Percentiles rank a stretch among this genome's conserved stretches.
Evolutionary conservation across 2,329 filamentous ascomycete species (phyloP).

Genomic region (Alternaria brassicicola): DNA sequence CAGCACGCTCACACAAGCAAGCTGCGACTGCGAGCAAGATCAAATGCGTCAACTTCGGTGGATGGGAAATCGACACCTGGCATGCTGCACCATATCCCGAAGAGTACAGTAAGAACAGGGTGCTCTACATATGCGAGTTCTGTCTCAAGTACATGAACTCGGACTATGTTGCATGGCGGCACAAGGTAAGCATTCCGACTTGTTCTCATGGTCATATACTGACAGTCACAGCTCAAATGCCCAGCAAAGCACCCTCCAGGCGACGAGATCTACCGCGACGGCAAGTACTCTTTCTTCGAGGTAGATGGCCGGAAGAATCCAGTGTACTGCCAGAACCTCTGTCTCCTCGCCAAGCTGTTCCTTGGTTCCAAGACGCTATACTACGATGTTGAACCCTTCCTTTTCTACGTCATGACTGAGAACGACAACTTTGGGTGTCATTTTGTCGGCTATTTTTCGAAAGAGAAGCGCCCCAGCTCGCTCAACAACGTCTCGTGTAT

Average conservation of each 20-base stretch:
- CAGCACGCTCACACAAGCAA: slow-evolving; percentile 64
- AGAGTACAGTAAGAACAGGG: slow-evolving; percentile 94
- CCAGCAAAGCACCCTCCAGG: slow-evolving; percentile 95
- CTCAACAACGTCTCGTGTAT: slow-evolving; percentile 99
- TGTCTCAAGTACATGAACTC: slow-evolving; percentile 99
- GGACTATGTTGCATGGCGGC: slow-evolving; percentile 95
- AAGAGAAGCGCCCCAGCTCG: slow-evolving; percentile 93
- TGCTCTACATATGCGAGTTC: slow-evolving; percentile 99
- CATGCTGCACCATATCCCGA: slow-evolving; percentile 98
- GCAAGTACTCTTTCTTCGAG: slow-evolving; percentile 92
- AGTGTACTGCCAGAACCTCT: slow-evolving; percentile 98
- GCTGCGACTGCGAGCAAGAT: slow-evolving; percentile 93
- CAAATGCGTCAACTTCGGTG: slow-evolving; percentile 97
- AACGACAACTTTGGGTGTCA: slow-evolving; percentile 91
- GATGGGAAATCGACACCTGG: slow-evolving; percentile 98
- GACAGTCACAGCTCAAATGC: slow-evolving; percentile 69
- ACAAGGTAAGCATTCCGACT: slow-evolving; percentile 64
- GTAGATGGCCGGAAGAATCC: slow-evolving; percentile 97
- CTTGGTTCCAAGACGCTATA: slow-evolving; percentile 98
- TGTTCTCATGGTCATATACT: slow-evolving; percentile 16
- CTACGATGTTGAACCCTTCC: slow-evolving; percentile 95
- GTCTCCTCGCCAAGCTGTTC: slow-evolving; percentile 93
- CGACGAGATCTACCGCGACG: slow-evolving; percentile 95
- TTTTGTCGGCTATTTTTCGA: slow-evolving; percentile 99
- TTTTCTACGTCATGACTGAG: slow-evolving; percentile 97